Evolutionary conservation across 306 rosid species (phyloP).

Genomic region (Cucumis cinereus): DNA sequence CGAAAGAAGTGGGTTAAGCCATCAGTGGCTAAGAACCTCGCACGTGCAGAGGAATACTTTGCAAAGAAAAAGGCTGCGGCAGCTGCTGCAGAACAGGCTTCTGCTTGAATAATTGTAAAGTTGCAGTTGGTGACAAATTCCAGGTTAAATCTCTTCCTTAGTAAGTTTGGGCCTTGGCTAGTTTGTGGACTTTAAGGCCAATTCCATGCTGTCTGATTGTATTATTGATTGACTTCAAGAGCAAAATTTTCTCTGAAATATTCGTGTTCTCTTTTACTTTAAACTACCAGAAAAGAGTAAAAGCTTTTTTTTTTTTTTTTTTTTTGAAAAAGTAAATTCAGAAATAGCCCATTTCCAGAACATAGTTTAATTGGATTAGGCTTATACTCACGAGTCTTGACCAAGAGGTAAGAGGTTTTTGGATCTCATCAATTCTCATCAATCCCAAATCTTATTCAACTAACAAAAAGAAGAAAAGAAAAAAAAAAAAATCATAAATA

Average conservation of each 20-base stretch:
- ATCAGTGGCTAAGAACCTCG: constrained; percentile 79
- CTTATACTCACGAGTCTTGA: no score
- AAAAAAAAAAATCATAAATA: background rate
- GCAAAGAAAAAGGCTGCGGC: constrained; percentile 75
- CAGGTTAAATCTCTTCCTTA: constrained; percentile 12
- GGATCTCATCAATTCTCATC: no score
- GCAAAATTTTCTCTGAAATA: background rate
- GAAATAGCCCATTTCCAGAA: background rate
- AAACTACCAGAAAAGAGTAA: background rate
- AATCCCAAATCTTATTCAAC: no score
- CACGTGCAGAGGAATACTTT: constrained; percentile 91
- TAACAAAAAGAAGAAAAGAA: no score
- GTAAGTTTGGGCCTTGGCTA: background rate
- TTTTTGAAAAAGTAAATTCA: background rate
- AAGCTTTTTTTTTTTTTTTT: no score
- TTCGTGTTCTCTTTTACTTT: background rate
- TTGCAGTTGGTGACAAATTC: background rate
- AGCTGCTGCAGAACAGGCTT: constrained; percentile 28
- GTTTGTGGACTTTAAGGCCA: background rate
- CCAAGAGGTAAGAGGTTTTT: no score
- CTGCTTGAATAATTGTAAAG: constrained; percentile 18
- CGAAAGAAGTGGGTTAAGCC: constrained; percentile 98
- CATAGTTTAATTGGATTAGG: no score
- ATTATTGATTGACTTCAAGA: background rate
- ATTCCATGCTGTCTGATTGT: background rate